These are phyloP conservation scores for Pichia exigua DNA, from an alignment of 805 yeast species.

Conservation along the genomic window DNA sequence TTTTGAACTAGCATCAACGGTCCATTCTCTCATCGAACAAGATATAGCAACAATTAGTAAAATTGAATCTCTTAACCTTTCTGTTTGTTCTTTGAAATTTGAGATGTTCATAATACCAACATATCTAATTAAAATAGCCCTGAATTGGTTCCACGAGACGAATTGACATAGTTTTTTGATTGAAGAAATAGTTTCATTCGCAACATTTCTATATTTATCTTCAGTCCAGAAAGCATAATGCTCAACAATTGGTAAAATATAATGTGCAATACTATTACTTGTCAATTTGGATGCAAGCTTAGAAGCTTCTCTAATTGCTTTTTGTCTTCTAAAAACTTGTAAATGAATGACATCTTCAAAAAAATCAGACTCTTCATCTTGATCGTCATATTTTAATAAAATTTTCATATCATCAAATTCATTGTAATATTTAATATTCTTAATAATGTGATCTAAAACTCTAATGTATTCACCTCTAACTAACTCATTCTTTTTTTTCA, in stretches of 20 bases:
- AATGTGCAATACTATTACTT: conserved; percentile 62
- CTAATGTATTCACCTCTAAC: conserved; percentile 66
- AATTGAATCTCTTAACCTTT: conserved; percentile 49
- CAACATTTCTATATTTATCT: conserved; percentile 52
- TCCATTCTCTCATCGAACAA: conserved; percentile 29
- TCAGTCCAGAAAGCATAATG: conserved; percentile 56
- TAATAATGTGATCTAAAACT: conserved; percentile 57
- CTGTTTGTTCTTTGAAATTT: conserved; percentile 24
- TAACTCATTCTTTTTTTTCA: conserved; percentile 52
- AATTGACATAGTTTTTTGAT: conserved; percentile 50
- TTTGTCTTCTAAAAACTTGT: conserved; percentile 77
- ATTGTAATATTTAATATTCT: conserved; percentile 31
- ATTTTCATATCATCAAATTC: conserved; percentile 62
- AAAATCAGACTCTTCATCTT: conserved; percentile 72
- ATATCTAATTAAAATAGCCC: conserved; percentile 67
- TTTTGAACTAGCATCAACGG: conserved; percentile 4
- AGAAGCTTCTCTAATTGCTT: conserved; percentile 65
- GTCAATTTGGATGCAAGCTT: conserved; percentile 39
- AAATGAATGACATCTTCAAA: conserved; percentile 64
- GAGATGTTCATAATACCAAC: conserved; percentile 27
- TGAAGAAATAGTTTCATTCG: conserved; percentile 57
- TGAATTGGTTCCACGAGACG: conserved; percentile 73
- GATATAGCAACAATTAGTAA: conserved; percentile 51
- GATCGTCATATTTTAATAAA: conserved; percentile 49
- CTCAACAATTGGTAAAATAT: conserved; percentile 79